Percentiles rank a stretch among this genome's conserved stretches.
phyloP scores from a whole-genome alignment of 768 basidiomycete genomes.

The Leccinum disarticulatum region DNA sequence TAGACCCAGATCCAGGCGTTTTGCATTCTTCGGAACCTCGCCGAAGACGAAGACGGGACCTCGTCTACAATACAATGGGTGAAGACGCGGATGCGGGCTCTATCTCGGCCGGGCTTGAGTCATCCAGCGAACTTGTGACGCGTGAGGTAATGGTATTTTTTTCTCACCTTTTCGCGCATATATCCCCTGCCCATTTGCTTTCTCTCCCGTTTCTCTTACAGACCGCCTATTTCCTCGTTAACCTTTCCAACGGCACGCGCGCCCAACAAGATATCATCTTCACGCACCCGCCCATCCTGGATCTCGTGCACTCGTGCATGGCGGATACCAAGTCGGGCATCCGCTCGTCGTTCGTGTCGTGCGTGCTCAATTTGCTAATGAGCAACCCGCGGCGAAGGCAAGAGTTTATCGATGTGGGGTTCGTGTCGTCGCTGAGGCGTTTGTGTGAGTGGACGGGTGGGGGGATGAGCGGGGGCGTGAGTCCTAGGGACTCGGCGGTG shows the following conservation, averaged over 20 bases:
- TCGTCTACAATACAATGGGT: constrained; percentile 57
- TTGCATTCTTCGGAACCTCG: constrained; percentile 64
- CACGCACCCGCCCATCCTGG: constrained; percentile 50
- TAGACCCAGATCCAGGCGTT: constrained; percentile 63
- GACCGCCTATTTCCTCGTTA: constrained; percentile 64
- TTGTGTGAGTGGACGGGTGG: constrained; percentile 40
- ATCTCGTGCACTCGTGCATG: constrained; percentile 56
- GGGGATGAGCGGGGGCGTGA: constrained; percentile 24
- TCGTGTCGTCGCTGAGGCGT: constrained; percentile 42
- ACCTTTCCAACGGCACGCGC: constrained; percentile 61
- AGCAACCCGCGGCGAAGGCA: constrained; percentile 37
- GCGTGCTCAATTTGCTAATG: constrained; percentile 56
- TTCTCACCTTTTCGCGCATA: not conserved
- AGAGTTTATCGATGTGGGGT: constrained; percentile 45
- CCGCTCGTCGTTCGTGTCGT: constrained; percentile 58
- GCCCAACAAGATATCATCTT: constrained; percentile 53
- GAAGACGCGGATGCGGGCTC: constrained; percentile 43
- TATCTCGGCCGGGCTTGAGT: constrained; percentile 50
- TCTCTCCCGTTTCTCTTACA: constrained; percentile 19
- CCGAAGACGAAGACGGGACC: constrained; percentile 61
- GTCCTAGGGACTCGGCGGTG: constrained; percentile 25
- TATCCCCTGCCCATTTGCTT: not conserved
- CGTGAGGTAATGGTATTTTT: constrained; percentile 41
- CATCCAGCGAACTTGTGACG: constrained; percentile 52
- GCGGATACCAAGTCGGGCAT: constrained; percentile 57